Percentiles rank a stretch among this genome's conserved stretches.
Conservation (phyloP, 179 eudicot species). For the Silene vulgaris region DNA sequence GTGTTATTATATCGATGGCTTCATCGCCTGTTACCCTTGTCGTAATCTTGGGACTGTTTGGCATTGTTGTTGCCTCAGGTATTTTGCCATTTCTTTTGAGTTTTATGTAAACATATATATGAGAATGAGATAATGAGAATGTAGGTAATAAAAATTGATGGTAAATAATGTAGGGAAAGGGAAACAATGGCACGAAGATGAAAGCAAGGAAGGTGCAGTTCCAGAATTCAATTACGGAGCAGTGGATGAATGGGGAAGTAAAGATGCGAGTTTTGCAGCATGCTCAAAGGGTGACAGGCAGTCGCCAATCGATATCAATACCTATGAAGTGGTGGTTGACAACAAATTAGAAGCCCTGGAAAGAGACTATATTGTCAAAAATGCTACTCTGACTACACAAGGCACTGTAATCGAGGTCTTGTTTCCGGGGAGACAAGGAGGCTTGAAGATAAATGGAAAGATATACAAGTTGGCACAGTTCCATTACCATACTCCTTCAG, state of each 20-base stretch:
- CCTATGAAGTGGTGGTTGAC: slow-evolving; percentile 10
- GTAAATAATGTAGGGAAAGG: neutral
- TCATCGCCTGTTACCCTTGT: slow-evolving; percentile 13
- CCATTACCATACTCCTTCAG: slow-evolving; percentile 82
- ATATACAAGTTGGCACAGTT: slow-evolving; percentile 42
- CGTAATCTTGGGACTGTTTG: slow-evolving; percentile 5
- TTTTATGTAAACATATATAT: too few species aligned
- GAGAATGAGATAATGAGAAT: neutral
- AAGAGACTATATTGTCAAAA: slow-evolving; percentile 21
- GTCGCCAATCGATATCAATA: slow-evolving; percentile 30
- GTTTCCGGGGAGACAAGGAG: slow-evolving; percentile 31
- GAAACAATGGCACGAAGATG: slow-evolving; percentile 3
- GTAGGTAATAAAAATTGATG: neutral
- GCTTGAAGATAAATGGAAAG: slow-evolving; percentile 40
- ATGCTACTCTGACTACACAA: slow-evolving; percentile 24
- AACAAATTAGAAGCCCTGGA: slow-evolving; percentile 22
- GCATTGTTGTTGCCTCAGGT: slow-evolving; percentile 13
- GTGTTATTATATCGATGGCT: slow-evolving; percentile 4
- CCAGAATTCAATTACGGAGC: slow-evolving; percentile 6
- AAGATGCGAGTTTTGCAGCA: slow-evolving; percentile 6
- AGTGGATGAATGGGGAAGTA: slow-evolving; percentile 14
- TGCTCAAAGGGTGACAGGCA: slow-evolving; percentile 29
- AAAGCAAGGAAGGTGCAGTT: neutral
- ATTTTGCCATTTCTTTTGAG: too few species aligned
- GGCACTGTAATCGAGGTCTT: slow-evolving; percentile 29